Base-by-base conservation (phyloP, 129 eudicot genomes). In the Solidago caesia region DNA sequence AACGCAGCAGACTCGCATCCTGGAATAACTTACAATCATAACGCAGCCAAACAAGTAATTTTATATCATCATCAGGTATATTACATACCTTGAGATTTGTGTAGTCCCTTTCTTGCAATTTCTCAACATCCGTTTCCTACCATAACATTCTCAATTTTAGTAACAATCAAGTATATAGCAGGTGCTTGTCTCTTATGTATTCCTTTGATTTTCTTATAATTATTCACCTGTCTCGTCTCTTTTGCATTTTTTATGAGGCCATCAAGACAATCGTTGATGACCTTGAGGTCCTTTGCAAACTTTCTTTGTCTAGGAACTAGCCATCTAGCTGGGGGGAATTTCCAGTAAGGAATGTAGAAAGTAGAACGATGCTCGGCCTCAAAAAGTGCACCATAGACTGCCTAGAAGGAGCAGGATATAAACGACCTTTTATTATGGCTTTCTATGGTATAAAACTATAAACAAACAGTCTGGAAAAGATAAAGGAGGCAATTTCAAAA, bases 321-420 rank as follows among this genome's bases (percentile, higher is more conserved):
- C 99, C 99, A 95, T 65, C 83, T 88, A 58, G 97, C 96, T 64
- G 84, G 64, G 41, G 99, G 99, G 64, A 95, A 75, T 76, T 91
- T 95, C 99, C 99, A 95, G 79, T 95, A 95, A 51, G 99, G 99
- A 70, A 95, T 75, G 82, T 95, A 95, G 85, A 95, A 95, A 45
- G 97, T 95, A 14, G 99, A 94, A 44, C 99, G 86, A 76, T 95
- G 99, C 70, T 95, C 99, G 46, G 99, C 99, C 87, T 95, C 99
- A 74, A 95, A 95, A 74, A 95, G 97, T 3, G 99, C 91, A 64
- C 99, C 99, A 63, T 95, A 95, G 33, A 95, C 99, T 68, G 99
- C 99, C 99, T 95, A 82, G 58, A 75, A 73, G 39, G 27, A 69
- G 71, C 53, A 41, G 70, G 11, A 66, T 43, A 53, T 8, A 25